Evolutionary conservation across 164 flowering plant species (phyloP), one percentile per base, ranked within the genome.

Genomic region (Liquidambar formosana): DNA sequence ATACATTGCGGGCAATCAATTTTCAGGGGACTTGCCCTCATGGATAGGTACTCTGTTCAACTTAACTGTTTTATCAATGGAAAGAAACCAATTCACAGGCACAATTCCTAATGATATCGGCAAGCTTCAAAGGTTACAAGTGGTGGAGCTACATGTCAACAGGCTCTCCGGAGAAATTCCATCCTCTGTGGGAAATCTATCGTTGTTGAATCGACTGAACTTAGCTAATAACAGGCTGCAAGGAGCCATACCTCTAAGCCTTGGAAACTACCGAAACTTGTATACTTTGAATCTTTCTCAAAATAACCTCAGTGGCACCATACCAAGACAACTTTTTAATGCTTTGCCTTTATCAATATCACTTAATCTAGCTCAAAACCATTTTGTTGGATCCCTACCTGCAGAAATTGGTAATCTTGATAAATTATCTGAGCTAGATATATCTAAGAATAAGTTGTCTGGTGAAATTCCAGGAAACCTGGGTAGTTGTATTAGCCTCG

Each of bases 381-480:
- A 2, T 33, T 33, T 33, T 2, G 41, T 33, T 33, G 41, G 41
- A 33, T 33, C 62, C 12, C 23, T 77, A 1, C 79, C 79, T 11
- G 1, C 13, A 22, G 76, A 75, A 33, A 68, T 73, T 1, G 83
- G 75, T 0, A 56, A 62, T 33, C 11, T 52, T 77, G 46, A 28
- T 13, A 9, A 46, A 45, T 1, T 1, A 1, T 0, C 21, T 33
- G 41, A 33, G 41, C 6, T 80, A 19, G 61, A 51, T 64, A 16
- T 75, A 1, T 66, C 78, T 28, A 8, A 56, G 6, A 80, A 80
- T 16, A 52, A 27, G 14, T 58, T 80, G 21, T 68, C 75, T 1
- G 78, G 83, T 18, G 62, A 66, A 49, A 72, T 77, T 63, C 79
- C 81, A 11, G 25, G 22, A 10, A 28, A 23, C 8, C 48, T 77